These are phyloP conservation scores for Alternaria dauci DNA, from an alignment of 2,329 filamentous ascomycete species.

Conservation along the genomic window DNA sequence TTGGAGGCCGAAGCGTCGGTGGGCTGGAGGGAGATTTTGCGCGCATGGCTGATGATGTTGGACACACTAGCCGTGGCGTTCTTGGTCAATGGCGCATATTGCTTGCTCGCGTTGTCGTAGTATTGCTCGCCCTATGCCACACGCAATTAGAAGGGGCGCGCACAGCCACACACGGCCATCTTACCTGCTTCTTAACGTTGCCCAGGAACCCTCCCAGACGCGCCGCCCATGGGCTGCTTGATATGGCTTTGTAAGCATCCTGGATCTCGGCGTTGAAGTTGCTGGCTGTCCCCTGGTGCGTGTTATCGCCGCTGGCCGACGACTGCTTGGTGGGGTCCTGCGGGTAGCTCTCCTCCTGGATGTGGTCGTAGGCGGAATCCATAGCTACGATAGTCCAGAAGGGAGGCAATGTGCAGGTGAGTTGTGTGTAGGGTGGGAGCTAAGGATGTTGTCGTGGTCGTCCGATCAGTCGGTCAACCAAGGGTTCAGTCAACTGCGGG, in stretches of 20 bases:
- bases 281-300: slow-evolving; percentile 44
- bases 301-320: slow-evolving; percentile 56
- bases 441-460: slow-evolving; percentile 16
- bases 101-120: slow-evolving; percentile 81
- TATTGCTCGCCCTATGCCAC: slow-evolving; percentile 77
- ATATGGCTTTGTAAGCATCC: slow-evolving; percentile 94
- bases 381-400: slow-evolving; percentile 59
- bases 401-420: neutral
- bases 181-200: slow-evolving; percentile 90
- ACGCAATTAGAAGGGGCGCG: slow-evolving; percentile 11
- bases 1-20: slow-evolving; percentile 32
- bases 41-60: slow-evolving; percentile 76
- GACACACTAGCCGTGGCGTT: slow-evolving; percentile 84
- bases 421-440: slow-evolving; percentile 15
- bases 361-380: slow-evolving; percentile 98
- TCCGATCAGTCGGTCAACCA: slow-evolving; percentile 16
- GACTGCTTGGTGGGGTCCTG: slow-evolving; percentile 60
- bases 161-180: slow-evolving; percentile 26
- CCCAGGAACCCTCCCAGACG: slow-evolving; percentile 88
- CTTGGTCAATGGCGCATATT: slow-evolving; percentile 78
- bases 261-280: slow-evolving; percentile 87
- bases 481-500: slow-evolving; percentile 17
- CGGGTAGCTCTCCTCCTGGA: slow-evolving; percentile 78
- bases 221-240: slow-evolving; percentile 88
- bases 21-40: slow-evolving; percentile 69